Base-by-base conservation (phyloP, 176 grass and related monocot species). In the maize (Zea mays) region DNA sequence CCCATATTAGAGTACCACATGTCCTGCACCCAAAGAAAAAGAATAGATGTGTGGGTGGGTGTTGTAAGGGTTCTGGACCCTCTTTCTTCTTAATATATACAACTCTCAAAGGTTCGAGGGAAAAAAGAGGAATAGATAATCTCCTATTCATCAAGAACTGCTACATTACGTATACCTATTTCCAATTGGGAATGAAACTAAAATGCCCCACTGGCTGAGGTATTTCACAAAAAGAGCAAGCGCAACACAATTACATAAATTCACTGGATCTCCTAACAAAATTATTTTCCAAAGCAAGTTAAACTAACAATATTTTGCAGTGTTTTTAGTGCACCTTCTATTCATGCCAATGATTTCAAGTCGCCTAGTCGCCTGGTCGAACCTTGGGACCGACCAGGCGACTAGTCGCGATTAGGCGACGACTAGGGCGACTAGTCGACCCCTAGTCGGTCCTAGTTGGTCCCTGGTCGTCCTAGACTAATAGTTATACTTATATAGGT, bases 1-100 rank as follows among this genome's bases (percentile, higher is more conserved):
- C 40, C 40, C 49, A 40, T 85, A 73, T 47, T 33, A 51, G 54
- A 78, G 14, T 34, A 67, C 72, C 59, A 48, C 64, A 69, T 70
- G 8, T 49, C 33, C 40, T 71, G 10, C 58, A 8, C 47, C 37
- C 59, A 42, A 73, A 73, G 13, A 54, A 72, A 72, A 42, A 60
- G 17, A 77, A 79, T 46, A 61, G n/a, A 52, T 78, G 4, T 52
- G 15, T 52, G 50, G 50, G 50, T 52, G 15, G 16, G 50, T 52
- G 15, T 17, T 52, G 15, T 17, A 52, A 52, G 50, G 50, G 50
- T 52, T 17, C 50, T 52, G 50, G 50, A 17, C 50, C 50, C 6
- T 52, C 50, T 51, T 51, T 16, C 49, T 52, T 52, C 5, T 17
- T 52, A 51, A 51, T 51, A 51, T 51, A 52, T 6, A 6, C 50